Evolutionary conservation across 345 rosid species (phyloP).

Genomic region (Arabidopsis thaliana): TAIR10.1 NC_003074.8:8388501-8389000

Average conservation of each 20-base stretch:
- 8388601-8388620: slow-evolving; percentile 85
- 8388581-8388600: slow-evolving; percentile 93
- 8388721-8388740: slow-evolving; percentile 62
- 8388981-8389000: slow-evolving; percentile 82
- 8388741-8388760: background rate
- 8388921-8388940: slow-evolving; percentile 53
- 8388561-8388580: slow-evolving; percentile 75
- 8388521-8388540: background rate
- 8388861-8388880: slow-evolving; percentile 4
- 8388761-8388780: background rate
- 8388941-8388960: slow-evolving; percentile 88
- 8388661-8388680: slow-evolving; percentile 78
- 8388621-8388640: slow-evolving; percentile 68
- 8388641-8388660: slow-evolving; percentile 64
- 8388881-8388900: slow-evolving; percentile 1
- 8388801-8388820: slow-evolving; percentile 84
- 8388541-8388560: background rate
- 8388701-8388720: slow-evolving; percentile 77
- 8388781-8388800: background rate
- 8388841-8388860: slow-evolving; percentile 87
- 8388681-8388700: slow-evolving; percentile 84
- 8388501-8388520: background rate
- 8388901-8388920: slow-evolving; percentile 30
- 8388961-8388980: slow-evolving; percentile 79
- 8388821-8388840: slow-evolving; percentile 98